Conservation (phyloP, 1,284 basidiomycete genomes). For the Irpex rosettiformis region DNA sequence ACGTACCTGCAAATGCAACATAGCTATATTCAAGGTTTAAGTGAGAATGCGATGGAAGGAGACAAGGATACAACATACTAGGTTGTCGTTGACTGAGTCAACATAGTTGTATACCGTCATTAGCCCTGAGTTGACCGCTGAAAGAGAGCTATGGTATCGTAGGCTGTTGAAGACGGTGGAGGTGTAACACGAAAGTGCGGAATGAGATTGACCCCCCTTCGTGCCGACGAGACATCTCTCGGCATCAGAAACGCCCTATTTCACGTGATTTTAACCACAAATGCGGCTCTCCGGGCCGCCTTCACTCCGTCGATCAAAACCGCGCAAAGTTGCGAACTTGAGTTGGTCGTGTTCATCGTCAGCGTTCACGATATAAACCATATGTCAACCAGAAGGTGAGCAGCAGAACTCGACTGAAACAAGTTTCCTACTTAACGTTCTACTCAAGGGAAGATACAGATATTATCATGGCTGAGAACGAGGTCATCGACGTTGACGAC, state of each 20-base stretch:
- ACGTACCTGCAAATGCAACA: constrained; percentile 82
- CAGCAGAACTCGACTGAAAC: too few relatives aligned
- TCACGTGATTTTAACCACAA: background rate
- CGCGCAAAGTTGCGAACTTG: too few relatives aligned
- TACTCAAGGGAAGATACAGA: too few relatives aligned
- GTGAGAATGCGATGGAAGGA: background rate
- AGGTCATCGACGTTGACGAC: background rate
- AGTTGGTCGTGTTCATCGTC: too few relatives aligned
- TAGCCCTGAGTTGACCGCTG: background rate
- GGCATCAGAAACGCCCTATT: background rate
- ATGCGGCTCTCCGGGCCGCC: background rate
- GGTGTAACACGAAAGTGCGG: too few relatives aligned
- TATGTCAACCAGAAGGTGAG: too few relatives aligned
- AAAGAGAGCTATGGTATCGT: too few relatives aligned
- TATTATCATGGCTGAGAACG: background rate
- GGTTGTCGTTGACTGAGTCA: constrained; percentile 52
- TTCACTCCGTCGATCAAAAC: too few relatives aligned
- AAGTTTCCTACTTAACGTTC: too few relatives aligned
- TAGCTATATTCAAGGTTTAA: constrained; percentile 39
- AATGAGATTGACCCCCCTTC: too few relatives aligned
- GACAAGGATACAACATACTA: constrained; percentile 36
- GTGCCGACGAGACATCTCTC: background rate
- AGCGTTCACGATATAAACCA: too few relatives aligned
- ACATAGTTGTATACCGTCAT: constrained; percentile 40
- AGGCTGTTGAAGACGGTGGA: too few relatives aligned